phyloP scores from a whole-genome alignment of 495 filamentous ascomycete species.

The Cetradonia linearis region DNA sequence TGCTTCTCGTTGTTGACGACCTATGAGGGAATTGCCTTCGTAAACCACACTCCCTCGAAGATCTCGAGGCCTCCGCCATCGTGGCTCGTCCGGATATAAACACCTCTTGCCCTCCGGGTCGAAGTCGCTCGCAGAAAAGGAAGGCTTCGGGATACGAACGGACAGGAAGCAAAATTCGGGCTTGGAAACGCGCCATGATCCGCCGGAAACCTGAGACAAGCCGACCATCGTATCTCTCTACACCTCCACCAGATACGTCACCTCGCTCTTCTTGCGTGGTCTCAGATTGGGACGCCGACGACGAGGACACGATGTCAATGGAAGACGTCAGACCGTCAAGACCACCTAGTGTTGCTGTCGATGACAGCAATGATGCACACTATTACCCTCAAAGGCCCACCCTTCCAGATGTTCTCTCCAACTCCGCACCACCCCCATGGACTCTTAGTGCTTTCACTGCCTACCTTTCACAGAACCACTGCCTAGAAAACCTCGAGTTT shows the following conservation, averaged over 20 bases:
- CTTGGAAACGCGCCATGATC: conserved; percentile 29
- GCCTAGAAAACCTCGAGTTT: conserved; percentile 93
- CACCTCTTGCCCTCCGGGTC: conserved; percentile 13
- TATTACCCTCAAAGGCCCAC: conserved; percentile 70
- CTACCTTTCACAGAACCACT: conserved; percentile 95
- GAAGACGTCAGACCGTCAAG: conserved; percentile 38
- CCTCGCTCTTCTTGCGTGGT: conserved; percentile 16
- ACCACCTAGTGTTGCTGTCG: conserved; percentile 45
- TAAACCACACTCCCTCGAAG: conserved; percentile 7
- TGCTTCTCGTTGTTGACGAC: not conserved
- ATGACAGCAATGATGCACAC: conserved; percentile 38
- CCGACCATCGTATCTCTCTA: conserved; percentile 23
- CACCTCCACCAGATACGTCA: conserved; percentile 26
- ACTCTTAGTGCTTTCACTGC: conserved; percentile 92
- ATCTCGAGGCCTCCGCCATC: conserved; percentile 22
- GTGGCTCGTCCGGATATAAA: conserved; percentile 22
- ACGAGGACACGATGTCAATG: conserved; percentile 43
- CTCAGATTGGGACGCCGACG: conserved; percentile 51
- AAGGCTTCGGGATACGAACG: conserved; percentile 21
- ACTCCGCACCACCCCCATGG: conserved; percentile 80
- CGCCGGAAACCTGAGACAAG: conserved; percentile 25
- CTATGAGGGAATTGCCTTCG: not conserved
- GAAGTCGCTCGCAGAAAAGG: conserved; percentile 20
- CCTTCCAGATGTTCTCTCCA: conserved; percentile 76
- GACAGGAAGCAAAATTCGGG: conserved; percentile 18